Evolutionary conservation across 768 basidiomycete species (phyloP).

Genomic region (Tricholoma sp.): DNA sequence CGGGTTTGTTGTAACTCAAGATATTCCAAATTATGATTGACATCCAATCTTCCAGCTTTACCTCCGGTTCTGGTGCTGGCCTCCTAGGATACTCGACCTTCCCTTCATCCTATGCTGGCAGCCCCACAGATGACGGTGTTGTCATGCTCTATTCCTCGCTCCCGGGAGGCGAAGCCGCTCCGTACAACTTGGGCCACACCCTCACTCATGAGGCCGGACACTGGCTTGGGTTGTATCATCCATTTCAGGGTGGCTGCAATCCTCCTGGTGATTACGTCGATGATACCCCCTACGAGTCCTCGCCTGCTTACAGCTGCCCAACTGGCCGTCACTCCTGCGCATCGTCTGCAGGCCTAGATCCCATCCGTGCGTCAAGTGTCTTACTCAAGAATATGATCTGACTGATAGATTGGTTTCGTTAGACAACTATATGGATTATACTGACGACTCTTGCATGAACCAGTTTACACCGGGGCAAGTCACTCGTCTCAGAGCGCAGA

Average conservation of each 20-base stretch:
- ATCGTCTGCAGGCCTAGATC: conserved; percentile 34
- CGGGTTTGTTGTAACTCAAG: conserved; percentile 28
- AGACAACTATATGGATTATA: conserved; percentile 55
- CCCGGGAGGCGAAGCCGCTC: conserved; percentile 36
- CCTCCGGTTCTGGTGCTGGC: conserved; percentile 30
- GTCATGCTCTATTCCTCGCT: conserved; percentile 37
- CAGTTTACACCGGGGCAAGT: conserved; percentile 43
- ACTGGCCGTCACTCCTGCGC: conserved; percentile 30
- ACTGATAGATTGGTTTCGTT: background rate
- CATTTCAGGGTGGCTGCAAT: conserved; percentile 49
- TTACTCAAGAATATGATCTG: background rate
- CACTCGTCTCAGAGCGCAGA: conserved; percentile 34
- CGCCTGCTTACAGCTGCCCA: conserved; percentile 38
- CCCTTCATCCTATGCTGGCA: conserved; percentile 35
- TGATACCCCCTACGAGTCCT: conserved; percentile 44
- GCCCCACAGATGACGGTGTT: conserved; percentile 45
- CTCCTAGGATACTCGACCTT: conserved; percentile 54
- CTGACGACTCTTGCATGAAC: conserved; percentile 45
- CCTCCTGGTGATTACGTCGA: conserved; percentile 36
- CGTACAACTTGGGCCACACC: conserved; percentile 44
- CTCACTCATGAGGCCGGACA: conserved; percentile 57
- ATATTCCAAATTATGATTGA: background rate
- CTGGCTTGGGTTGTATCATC: conserved; percentile 57
- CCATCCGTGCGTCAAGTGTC: conserved; percentile 30
- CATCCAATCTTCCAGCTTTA: conserved; percentile 26